Conservation (phyloP, 768 basidiomycete genomes). For the Hygrophoropsis aurantiaca region DNA sequence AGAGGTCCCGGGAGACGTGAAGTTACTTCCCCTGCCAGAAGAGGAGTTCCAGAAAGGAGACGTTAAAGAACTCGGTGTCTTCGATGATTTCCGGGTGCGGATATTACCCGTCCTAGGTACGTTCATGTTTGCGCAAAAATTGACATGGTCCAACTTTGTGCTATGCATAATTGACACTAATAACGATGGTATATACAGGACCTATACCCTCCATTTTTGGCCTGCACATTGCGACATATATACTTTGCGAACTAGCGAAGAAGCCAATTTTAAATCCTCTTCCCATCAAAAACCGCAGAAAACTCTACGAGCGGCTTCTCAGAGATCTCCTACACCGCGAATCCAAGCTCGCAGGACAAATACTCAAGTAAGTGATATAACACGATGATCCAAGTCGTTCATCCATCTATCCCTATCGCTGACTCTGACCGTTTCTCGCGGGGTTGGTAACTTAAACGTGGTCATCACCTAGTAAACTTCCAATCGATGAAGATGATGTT, state of each 20-base stretch:
- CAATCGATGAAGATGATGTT: constrained; percentile 83
- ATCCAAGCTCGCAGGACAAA: constrained; percentile 59
- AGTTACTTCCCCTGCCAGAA: constrained; percentile 85
- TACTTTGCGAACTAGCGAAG: constrained; percentile 81
- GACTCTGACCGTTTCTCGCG: too few species aligned
- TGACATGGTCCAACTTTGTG: constrained; percentile 1
- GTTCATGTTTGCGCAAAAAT: constrained; percentile 15
- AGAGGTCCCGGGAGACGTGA: constrained; percentile 86
- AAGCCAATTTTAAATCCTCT: constrained; percentile 83
- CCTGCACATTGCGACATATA: constrained; percentile 83
- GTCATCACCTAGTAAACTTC: constrained; percentile 53
- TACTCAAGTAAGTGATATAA: constrained; percentile 52
- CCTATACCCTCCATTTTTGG: constrained; percentile 91
- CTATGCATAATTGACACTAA: neutral
- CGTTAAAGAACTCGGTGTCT: constrained; percentile 84
- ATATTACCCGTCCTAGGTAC: constrained; percentile 88
- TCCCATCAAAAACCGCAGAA: constrained; percentile 81
- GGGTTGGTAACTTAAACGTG: too few species aligned
- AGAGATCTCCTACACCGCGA: constrained; percentile 78
- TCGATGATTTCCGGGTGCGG: constrained; percentile 91
- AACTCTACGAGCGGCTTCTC: constrained; percentile 78
- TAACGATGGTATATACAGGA: constrained; percentile 9
- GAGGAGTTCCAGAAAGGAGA: constrained; percentile 90
- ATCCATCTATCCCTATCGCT: too few species aligned
- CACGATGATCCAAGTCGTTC: too few species aligned